phyloP scores from a whole-genome alignment of 805 yeast species.

The Candida nitratophila region DNA sequence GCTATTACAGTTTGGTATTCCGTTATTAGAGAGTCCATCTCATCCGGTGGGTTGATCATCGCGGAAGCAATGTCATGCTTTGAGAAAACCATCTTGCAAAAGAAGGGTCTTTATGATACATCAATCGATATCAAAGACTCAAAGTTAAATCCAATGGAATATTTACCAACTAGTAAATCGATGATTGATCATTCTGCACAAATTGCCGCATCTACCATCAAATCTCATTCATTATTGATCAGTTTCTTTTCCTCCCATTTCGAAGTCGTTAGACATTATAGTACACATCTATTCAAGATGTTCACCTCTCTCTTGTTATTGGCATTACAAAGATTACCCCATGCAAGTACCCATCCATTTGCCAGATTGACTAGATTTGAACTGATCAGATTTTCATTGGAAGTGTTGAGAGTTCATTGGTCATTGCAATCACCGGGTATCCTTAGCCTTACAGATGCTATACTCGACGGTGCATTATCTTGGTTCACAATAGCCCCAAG shows the following conservation, averaged over 20 bases:
- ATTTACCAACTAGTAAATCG: constrained; percentile 72
- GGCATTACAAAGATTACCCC: constrained; percentile 43
- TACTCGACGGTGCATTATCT: constrained; percentile 61
- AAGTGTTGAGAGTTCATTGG: constrained; percentile 50
- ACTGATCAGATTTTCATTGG: constrained; percentile 59
- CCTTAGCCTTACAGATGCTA: constrained; percentile 36
- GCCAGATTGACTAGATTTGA: constrained; percentile 73
- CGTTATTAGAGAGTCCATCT: constrained; percentile 59
- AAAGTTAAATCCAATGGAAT: constrained; percentile 74
- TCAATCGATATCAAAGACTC: constrained; percentile 49
- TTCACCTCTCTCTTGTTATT: constrained; percentile 55
- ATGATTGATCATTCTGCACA: constrained; percentile 46
- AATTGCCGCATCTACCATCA: constrained; percentile 37
- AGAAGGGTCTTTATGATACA: constrained; percentile 59
- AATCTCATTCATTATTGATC: constrained; percentile 67
- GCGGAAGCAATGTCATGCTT: constrained; percentile 65
- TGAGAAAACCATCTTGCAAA: constrained; percentile 54
- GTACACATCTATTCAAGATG: constrained; percentile 60
- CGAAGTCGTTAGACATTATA: constrained; percentile 69
- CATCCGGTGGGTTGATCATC: constrained; percentile 50
- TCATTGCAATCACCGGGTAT: constrained; percentile 41
- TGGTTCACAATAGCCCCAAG: constrained; percentile 66
- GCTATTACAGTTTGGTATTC: constrained; percentile 80
- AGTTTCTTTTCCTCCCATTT: constrained; percentile 67
- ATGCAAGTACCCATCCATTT: constrained; percentile 78